Evolutionary conservation across 2,329 filamentous ascomycete species (phyloP).

Genomic region (Cadophora gregata): DNA sequence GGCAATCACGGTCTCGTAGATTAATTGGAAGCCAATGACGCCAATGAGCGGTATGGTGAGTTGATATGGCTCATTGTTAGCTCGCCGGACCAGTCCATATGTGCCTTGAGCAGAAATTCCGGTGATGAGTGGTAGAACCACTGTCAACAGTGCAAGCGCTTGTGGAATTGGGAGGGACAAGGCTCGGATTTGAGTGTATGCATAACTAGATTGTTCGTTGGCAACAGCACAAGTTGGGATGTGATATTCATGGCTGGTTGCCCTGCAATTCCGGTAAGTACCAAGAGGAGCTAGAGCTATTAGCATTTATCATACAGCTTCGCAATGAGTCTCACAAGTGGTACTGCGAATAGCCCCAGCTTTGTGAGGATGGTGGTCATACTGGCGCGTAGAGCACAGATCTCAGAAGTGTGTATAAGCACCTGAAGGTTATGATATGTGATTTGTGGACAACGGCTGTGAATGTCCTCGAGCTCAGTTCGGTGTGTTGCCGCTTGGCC

Average conservation of each 20-base stretch:
- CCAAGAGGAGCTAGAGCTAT: conserved; percentile 35
- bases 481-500: background rate
- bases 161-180: conserved; percentile 42
- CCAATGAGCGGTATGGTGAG: conserved; percentile 41
- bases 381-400: background rate
- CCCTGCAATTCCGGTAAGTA: conserved; percentile 41
- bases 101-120: conserved; percentile 39
- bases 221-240: background rate
- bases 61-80: conserved; percentile 35
- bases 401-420: conserved; percentile 4
- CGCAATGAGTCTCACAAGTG: conserved; percentile 33
- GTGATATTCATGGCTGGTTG: conserved; percentile 21
- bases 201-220: conserved; percentile 36
- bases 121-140: conserved; percentile 42
- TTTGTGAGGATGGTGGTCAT: conserved; percentile 30
- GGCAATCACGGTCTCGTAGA: conserved; percentile 43
- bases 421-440: background rate
- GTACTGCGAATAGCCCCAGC: conserved; percentile 30
- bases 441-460: background rate
- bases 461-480: background rate
- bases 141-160: conserved; percentile 40
- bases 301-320: conserved; percentile 16
- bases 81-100: conserved; percentile 33
- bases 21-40: conserved; percentile 41
- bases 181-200: conserved; percentile 39